phyloP scores from a whole-genome alignment of 148 eudicot species.

The Rhododendron mucronatum region DNA sequence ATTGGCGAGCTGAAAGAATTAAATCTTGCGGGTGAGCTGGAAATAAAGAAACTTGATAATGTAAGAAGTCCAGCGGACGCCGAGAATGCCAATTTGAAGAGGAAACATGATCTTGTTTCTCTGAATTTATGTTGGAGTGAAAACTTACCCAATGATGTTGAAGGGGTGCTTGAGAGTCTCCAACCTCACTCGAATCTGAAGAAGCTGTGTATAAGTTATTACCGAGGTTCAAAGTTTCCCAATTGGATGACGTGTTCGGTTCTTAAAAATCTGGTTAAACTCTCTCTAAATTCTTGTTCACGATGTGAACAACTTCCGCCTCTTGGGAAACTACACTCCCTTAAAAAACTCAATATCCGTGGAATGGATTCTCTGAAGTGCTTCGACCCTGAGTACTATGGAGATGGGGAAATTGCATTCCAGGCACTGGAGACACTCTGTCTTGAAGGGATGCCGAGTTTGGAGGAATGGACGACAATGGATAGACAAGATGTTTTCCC shows the following conservation, averaged over 20 bases:
- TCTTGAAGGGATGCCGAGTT: not conserved
- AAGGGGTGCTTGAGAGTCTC: not conserved
- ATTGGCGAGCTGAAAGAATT: not conserved
- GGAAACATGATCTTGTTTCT: not conserved
- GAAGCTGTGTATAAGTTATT: too few relatives aligned
- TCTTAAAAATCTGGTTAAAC: too few relatives aligned
- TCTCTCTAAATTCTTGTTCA: too few relatives aligned
- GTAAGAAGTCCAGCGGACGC: not conserved
- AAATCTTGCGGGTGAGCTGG: not conserved
- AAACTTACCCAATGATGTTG: not conserved
- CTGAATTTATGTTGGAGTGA: not conserved
- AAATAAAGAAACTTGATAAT: not conserved
- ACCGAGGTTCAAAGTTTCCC: too few relatives aligned
- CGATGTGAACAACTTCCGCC: too few relatives aligned
- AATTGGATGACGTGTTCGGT: too few relatives aligned
- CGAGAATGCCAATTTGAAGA: not conserved
- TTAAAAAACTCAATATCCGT: too few relatives aligned
- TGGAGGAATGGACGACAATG: slow-evolving; percentile 1
- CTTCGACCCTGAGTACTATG: too few relatives aligned
- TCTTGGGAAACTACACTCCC: too few relatives aligned
- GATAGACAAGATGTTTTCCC: not conserved
- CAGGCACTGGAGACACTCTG: too few relatives aligned
- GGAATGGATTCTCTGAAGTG: too few relatives aligned
- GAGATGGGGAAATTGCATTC: too few relatives aligned
- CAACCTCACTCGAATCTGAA: not conserved